phyloP scores from a whole-genome alignment of 1,139 yeast genomes.

The Nakaseomyces sp. region DNA sequence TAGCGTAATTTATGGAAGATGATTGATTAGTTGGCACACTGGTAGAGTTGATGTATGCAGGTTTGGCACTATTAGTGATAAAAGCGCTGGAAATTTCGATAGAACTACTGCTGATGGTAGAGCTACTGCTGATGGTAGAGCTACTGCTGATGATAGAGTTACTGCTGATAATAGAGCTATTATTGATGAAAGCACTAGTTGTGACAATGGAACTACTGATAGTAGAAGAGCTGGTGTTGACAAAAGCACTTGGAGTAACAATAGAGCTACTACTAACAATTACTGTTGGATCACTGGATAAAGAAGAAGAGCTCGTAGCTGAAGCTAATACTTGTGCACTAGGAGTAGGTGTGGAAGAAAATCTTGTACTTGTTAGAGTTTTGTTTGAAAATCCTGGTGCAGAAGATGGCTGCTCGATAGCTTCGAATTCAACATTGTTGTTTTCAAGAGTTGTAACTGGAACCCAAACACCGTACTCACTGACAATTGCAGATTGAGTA shows the following conservation, averaged over 20 bases:
- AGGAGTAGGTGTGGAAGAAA: neutral
- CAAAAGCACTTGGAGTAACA: no score
- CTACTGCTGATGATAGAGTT: no score
- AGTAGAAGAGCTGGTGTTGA: no score
- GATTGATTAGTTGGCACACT: neutral
- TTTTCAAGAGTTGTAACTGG: conserved; percentile 9
- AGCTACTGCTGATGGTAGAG: no score
- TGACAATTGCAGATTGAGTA: conserved; percentile 12
- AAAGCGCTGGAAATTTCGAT: no score
- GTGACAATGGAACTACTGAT: no score
- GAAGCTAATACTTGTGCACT: neutral
- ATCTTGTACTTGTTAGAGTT: neutral
- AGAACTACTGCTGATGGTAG: no score
- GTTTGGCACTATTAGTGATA: neutral
- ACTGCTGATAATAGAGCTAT: no score
- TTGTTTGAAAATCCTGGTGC: neutral
- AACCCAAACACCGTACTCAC: conserved; percentile 13
- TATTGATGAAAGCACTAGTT: no score
- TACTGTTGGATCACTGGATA: no score
- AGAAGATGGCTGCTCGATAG: neutral
- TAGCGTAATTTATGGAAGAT: neutral
- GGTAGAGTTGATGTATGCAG: neutral
- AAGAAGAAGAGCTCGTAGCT: neutral
- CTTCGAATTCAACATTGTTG: neutral
- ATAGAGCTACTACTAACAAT: no score